Conservation (phyloP, 2,329 filamentous ascomycete genomes). For the Trichophyton schoenleinii region DNA sequence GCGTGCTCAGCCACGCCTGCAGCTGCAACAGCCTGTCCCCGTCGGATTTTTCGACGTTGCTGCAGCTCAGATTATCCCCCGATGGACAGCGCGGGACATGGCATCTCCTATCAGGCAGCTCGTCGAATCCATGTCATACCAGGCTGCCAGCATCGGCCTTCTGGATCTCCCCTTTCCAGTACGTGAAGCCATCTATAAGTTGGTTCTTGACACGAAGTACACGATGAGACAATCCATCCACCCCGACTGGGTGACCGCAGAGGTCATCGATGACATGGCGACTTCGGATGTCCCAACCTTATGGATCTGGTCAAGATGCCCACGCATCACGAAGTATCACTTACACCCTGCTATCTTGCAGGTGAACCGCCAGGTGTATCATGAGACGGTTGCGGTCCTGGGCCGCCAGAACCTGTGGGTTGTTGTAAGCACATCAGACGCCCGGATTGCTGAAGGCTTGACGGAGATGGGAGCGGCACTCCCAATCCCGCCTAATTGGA, state of each 20-base stretch:
- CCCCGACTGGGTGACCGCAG: neutral
- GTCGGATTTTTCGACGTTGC: too few species aligned
- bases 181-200: neutral
- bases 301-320: neutral
- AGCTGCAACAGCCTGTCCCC: too few species aligned
- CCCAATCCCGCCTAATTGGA: neutral
- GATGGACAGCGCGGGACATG: too few species aligned
- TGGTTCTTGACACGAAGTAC: neutral
- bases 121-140: neutral
- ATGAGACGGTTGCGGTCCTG: neutral
- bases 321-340: neutral
- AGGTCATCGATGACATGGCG: neutral
- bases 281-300: neutral
- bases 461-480: neutral
- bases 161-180: neutral
- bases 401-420: slow-evolving; percentile 3
- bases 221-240: neutral
- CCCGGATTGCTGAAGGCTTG: neutral
- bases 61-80: too few species aligned
- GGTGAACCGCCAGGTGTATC: neutral
- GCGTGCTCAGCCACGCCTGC: too few species aligned
- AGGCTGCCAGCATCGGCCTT: neutral
- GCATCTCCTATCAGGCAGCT: too few species aligned
- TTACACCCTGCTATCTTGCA: neutral
- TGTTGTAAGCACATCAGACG: neutral